Percentiles rank a stretch among this genome's conserved stretches.
Evolutionary conservation across 371 early-diverging fungal species (phyloP).

Genomic region (Mucor circinelloides): DNA sequence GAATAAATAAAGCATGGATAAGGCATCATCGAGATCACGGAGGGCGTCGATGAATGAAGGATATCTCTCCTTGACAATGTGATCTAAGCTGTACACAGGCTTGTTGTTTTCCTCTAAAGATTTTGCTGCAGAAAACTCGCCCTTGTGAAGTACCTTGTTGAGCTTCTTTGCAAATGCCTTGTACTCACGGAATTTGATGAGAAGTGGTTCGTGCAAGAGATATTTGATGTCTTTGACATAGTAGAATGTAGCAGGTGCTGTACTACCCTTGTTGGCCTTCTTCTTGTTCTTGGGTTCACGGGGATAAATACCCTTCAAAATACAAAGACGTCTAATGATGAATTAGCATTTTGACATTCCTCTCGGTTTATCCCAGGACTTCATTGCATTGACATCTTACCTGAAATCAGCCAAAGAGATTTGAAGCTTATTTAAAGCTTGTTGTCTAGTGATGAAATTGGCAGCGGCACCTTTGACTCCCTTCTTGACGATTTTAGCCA

Average conservation of each 20-base stretch:
- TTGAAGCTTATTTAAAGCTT: conserved; percentile 94
- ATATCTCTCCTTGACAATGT: conserved; percentile 94
- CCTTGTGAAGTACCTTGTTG: conserved; percentile 81
- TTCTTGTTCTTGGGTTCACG: conserved; percentile 94
- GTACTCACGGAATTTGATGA: conserved; percentile 90
- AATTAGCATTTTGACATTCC: conserved; percentile 1
- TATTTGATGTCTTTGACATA: conserved; percentile 95
- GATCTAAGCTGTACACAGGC: conserved; percentile 88
- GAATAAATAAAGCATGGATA: conserved; percentile 93
- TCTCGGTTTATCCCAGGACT: background rate
- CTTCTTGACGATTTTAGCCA: conserved; percentile 86
- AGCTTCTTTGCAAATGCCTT: conserved; percentile 86
- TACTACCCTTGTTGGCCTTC: conserved; percentile 92
- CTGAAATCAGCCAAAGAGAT: conserved; percentile 92
- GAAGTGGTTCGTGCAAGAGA: conserved; percentile 90
- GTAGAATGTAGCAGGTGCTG: conserved; percentile 89
- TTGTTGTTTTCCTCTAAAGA: conserved; percentile 67
- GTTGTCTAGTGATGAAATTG: conserved; percentile 90
- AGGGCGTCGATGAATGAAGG: conserved; percentile 94
- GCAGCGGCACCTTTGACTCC: conserved; percentile 89
- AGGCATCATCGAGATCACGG: conserved; percentile 95
- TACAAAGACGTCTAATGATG: conserved; percentile 83
- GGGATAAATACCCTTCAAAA: conserved; percentile 98
- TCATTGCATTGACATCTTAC: conserved; percentile 38
- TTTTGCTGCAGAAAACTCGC: conserved; percentile 77